phyloP scores from a whole-genome alignment of 345 rosid genomes.

The Combretum micranthum region DNA sequence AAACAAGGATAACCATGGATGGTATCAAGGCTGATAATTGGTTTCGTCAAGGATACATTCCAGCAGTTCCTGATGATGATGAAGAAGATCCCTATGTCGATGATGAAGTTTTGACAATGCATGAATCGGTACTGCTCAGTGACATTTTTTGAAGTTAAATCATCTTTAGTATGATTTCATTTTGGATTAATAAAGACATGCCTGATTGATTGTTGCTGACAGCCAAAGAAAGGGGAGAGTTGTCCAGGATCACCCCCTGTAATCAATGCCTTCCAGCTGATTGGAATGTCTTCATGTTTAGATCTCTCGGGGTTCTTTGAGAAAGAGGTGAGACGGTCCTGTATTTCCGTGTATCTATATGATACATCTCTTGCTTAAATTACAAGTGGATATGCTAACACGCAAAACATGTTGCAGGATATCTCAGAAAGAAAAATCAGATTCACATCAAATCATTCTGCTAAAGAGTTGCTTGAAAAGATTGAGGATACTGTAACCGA shows the following conservation, averaged over 20 bases:
- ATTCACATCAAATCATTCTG: constrained; percentile 72
- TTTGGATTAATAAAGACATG: too few relatives aligned
- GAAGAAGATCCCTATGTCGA: constrained; percentile 54
- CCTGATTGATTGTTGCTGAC: constrained; percentile 1
- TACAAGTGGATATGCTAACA: neutral
- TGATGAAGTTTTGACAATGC: constrained; percentile 43
- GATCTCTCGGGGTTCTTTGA: constrained; percentile 94
- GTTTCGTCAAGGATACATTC: constrained; percentile 62
- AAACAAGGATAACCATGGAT: constrained; percentile 48
- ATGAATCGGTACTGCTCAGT: constrained; percentile 41
- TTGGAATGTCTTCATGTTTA: constrained; percentile 93
- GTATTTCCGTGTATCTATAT: neutral
- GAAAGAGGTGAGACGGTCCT: constrained; percentile 48
- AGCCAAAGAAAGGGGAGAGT: constrained; percentile 46
- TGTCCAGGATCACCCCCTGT: constrained; percentile 47
- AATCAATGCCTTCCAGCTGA: constrained; percentile 86
- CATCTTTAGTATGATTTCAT: neutral
- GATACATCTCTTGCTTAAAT: neutral
- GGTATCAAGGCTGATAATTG: constrained; percentile 70
- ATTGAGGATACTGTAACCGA: constrained; percentile 55
- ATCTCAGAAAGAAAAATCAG: constrained; percentile 88
- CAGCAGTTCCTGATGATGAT: constrained; percentile 57
- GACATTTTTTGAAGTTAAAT: neutral
- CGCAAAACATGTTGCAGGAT: constrained; percentile 30
- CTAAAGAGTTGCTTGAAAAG: constrained; percentile 66